Conservation (phyloP, 352 stramenopile species). For the Pythium sukuiense region DNA sequence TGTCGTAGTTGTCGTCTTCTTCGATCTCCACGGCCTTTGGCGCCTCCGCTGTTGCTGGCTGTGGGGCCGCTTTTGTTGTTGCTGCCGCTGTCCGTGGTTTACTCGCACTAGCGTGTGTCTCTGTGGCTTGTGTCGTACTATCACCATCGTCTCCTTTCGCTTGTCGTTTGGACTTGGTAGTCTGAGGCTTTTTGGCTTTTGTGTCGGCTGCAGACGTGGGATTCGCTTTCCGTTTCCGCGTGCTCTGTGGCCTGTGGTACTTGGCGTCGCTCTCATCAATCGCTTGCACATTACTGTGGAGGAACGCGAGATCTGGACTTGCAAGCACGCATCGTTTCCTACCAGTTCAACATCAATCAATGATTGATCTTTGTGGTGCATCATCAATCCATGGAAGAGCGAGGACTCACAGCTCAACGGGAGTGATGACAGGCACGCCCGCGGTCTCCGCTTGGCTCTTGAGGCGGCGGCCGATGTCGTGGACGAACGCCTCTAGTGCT, state of each 20-base stretch:
- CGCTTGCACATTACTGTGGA: constrained; percentile 48
- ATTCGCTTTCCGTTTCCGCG: constrained; percentile 24
- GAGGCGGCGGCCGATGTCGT: constrained; percentile 53
- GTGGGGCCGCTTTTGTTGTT: not conserved
- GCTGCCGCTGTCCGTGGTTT: not conserved
- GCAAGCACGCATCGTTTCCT: constrained; percentile 61
- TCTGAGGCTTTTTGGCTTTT: not conserved
- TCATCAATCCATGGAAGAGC: not conserved
- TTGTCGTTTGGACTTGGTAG: constrained; percentile 5
- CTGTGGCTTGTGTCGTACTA: not conserved
- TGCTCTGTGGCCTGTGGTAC: constrained; percentile 42
- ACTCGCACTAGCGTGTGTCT: not conserved
- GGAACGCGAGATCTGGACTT: constrained; percentile 44
- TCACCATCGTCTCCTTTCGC: not conserved
- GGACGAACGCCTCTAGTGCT: constrained; percentile 59
- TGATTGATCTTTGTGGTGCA: not conserved
- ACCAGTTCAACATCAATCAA: constrained; percentile 2
- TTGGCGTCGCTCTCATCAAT: constrained; percentile 68
- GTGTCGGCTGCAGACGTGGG: not conserved
- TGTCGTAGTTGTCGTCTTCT: constrained; percentile 76
- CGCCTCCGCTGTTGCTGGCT: not conserved
- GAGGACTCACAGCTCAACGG: constrained; percentile 55
- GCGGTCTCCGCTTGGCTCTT: constrained; percentile 26
- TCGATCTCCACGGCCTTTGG: constrained; percentile 36
- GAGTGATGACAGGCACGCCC: constrained; percentile 37